These are phyloP conservation scores for Calonectria naviculata DNA, from an alignment of 2,329 filamentous ascomycete species.

Conservation along the genomic window DNA sequence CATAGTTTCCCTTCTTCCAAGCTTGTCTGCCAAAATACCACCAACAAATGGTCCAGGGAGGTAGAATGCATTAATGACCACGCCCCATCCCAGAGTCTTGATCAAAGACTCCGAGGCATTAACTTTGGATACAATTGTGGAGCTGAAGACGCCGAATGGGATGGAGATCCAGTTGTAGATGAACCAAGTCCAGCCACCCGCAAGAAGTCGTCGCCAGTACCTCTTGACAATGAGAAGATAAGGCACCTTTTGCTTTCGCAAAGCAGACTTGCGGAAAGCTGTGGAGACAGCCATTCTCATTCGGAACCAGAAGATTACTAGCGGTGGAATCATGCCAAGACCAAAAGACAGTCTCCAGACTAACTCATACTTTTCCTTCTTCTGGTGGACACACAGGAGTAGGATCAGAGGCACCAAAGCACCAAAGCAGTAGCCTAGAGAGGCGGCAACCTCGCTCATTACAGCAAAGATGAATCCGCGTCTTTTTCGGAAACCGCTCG, in stretches of 20 bases:
- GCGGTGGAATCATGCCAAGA: slow-evolving; percentile 59
- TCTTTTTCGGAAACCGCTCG: slow-evolving; percentile 52
- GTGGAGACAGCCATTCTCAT: slow-evolving; percentile 62
- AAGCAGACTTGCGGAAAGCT: slow-evolving; percentile 57
- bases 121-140: slow-evolving; percentile 59
- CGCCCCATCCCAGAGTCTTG: slow-evolving; percentile 56
- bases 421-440: slow-evolving; percentile 61
- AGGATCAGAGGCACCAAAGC: slow-evolving; percentile 61
- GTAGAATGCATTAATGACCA: slow-evolving; percentile 62
- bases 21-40: slow-evolving; percentile 58
- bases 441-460: slow-evolving; percentile 60
- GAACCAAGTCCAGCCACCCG: slow-evolving; percentile 61
- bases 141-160: slow-evolving; percentile 65
- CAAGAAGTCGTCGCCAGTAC: slow-evolving; percentile 61
- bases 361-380: slow-evolving; percentile 51
- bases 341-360: slow-evolving; percentile 64
- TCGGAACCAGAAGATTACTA: slow-evolving; percentile 64
- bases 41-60: slow-evolving; percentile 59
- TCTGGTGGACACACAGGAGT: slow-evolving; percentile 58
- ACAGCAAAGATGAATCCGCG: slow-evolving; percentile 68
- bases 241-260: slow-evolving; percentile 56
- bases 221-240: slow-evolving; percentile 58
- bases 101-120: slow-evolving; percentile 52
- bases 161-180: slow-evolving; percentile 65
- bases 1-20: slow-evolving; percentile 62